Evolutionary conservation across 352 stramenopile genomes (phyloP), one percentile per base, ranked within the genome.

Genomic region (Globisporangium paddicum): DNA sequence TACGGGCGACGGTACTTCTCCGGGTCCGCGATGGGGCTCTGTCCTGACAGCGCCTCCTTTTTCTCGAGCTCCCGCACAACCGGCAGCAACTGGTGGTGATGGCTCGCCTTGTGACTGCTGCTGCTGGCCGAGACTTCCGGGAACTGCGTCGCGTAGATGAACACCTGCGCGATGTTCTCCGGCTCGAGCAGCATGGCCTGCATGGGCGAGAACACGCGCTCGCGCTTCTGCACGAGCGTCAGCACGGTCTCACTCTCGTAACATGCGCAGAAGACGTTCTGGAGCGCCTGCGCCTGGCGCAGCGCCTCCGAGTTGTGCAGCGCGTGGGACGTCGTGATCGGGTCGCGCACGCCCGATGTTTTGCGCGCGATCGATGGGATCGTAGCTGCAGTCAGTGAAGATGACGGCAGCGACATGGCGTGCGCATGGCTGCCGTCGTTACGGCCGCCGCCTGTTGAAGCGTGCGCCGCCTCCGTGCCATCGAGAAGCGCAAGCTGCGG

Each of bases 261-360:
- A 60, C 78, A 90, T 11, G 72, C 72, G 58, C 82, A 92, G 57
- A 92, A 92, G 23, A 92, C 73, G 55, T 90, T 92, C 54, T 79
- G 71, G 5, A 92, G 71, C 9, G 73, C 57, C 34, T 75, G 61
- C 21, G 82, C 73, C 30, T 83, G 75, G n/a, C 80, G 72, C 45
- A 92, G 51, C 25, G 72, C 77, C 59, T 90, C 80, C 2, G 74
- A 83, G 55, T 90, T 87, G 66, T 92, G 82, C 28, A 90, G 68
- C 47, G 82, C 82, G 53, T 81, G 79, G 1, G 79, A 91, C 19
- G 77, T 75, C 53, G 79, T 79, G 51, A 88, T 74, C 16, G 69
- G 68, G 66, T 89, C 79, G 38, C 74, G 72, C 25, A 71, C 67
- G 26, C 71, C 67, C 26, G 71, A 80, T n/a, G 69, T 63, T 4